Conservation (phyloP, 305 asterid genomes). For the Coffea humblotiana region DNA sequence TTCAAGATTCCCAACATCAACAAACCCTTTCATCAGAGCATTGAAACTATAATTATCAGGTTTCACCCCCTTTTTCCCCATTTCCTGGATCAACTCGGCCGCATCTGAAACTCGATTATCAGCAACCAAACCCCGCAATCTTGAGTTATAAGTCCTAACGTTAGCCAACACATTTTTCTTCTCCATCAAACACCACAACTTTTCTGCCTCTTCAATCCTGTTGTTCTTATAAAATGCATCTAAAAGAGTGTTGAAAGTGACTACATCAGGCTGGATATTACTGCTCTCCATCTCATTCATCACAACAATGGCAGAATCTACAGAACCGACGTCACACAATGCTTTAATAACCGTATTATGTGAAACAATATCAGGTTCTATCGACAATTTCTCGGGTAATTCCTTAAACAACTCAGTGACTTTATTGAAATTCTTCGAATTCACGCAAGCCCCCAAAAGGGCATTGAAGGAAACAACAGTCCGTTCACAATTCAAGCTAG, state of each 20-base stretch:
- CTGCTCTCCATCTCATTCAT: conserved; percentile 42
- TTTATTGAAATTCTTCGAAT: conserved; percentile 32
- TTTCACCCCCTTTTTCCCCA: conserved; percentile 38
- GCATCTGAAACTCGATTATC: conserved; percentile 39
- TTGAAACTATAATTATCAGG: conserved; percentile 39
- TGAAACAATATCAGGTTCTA: conserved; percentile 44
- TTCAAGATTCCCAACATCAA: conserved; percentile 29
- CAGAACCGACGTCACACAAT: conserved; percentile 31
- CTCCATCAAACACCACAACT: conserved; percentile 47
- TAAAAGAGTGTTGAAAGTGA: conserved; percentile 38
- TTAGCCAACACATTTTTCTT: conserved; percentile 38
- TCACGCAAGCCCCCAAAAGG: conserved; percentile 40
- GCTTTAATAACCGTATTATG: conserved; percentile 39
- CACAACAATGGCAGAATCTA: conserved; percentile 39
- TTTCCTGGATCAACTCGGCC: conserved; percentile 31
- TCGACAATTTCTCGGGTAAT: conserved; percentile 34
- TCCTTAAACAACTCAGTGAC: conserved; percentile 34
- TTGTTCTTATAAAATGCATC: conserved; percentile 22
- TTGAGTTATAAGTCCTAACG: conserved; percentile 39
- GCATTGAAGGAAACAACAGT: conserved; percentile 49
- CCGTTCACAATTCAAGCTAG: conserved; percentile 43
- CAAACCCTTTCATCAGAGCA: conserved; percentile 37
- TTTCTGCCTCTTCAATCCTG: conserved; percentile 38
- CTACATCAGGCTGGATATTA: conserved; percentile 25
- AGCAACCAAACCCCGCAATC: conserved; percentile 35